These are phyloP conservation scores for Lodderomyces jiufengensis DNA, from an alignment of 1,139 yeast genomes.

Conservation along the genomic window DNA sequence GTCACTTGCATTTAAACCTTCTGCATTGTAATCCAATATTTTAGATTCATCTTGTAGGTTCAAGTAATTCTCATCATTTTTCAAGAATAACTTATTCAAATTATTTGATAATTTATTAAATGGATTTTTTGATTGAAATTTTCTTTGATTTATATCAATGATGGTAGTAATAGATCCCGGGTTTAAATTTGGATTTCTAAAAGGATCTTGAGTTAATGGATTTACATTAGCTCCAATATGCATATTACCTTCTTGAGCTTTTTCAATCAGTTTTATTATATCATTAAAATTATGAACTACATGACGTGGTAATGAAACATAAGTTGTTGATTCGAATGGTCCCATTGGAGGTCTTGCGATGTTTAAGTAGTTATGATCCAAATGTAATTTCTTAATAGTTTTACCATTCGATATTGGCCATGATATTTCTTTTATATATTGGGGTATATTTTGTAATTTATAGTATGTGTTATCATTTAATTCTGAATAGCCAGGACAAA, in stretches of 20 bases:
- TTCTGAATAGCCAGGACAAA: constrained; percentile 35
- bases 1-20: constrained; percentile 4
- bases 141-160: constrained; percentile 15
- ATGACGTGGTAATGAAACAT: constrained; percentile 42
- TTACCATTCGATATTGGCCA: constrained; percentile 32
- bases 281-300: constrained; percentile 31
- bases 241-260: constrained; percentile 43
- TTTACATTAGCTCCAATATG: constrained; percentile 56
- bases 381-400: constrained; percentile 13
- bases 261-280: constrained; percentile 25
- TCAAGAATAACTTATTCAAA: constrained; percentile 31
- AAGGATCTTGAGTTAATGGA: constrained; percentile 52
- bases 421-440: constrained; percentile 13
- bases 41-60: constrained; percentile 3
- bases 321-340: constrained; percentile 37
- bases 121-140: constrained; percentile 6
- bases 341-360: constrained; percentile 37
- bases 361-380: constrained; percentile 31
- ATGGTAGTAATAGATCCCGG: constrained; percentile 49
- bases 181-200: constrained; percentile 46
- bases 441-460: constrained; percentile 17
- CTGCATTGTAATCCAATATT: constrained; percentile 4
- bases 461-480: constrained; percentile 37
- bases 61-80: constrained; percentile 9
- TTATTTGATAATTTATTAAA: constrained; percentile 33